Evolutionary conservation across 2,329 filamentous ascomycete genomes (phyloP).

Genomic region (Chrysoporthe puriensis): DNA sequence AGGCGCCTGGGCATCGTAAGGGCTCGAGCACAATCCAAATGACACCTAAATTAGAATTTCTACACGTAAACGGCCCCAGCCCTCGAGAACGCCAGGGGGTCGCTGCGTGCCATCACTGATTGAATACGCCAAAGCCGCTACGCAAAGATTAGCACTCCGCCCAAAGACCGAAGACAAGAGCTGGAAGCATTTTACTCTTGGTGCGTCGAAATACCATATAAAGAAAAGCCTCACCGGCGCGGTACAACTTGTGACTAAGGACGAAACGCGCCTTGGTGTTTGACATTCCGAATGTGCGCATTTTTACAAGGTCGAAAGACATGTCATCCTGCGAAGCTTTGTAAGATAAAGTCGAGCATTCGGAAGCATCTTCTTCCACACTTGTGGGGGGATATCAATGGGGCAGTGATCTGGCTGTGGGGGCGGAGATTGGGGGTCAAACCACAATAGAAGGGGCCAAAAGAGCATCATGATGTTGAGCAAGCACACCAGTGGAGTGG

Average conservation of each 20-base stretch:
- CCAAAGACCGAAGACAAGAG: too few species aligned
- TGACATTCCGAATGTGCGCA: background rate
- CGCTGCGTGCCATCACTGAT: too few species aligned
- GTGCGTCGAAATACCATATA: background rate
- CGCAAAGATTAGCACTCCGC: too few species aligned
- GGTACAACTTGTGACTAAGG: background rate
- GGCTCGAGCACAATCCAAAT: too few species aligned
- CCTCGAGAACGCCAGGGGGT: too few species aligned
- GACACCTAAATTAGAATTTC: too few species aligned
- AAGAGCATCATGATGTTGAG: background rate
- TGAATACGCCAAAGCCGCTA: too few species aligned
- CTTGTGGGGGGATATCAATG: background rate
- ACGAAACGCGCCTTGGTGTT: background rate
- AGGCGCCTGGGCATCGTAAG: too few species aligned
- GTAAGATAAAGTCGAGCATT: background rate
- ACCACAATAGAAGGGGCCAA: background rate
- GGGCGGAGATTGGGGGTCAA: background rate
- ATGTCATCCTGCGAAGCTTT: background rate
- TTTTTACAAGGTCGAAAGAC: background rate
- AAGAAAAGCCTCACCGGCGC: too few species aligned
- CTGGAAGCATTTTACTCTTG: background rate
- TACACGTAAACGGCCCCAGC: too few species aligned
- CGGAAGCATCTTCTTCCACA: background rate
- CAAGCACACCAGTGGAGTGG: background rate
- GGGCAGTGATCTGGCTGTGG: background rate